Evolutionary conservation across 768 basidiomycete genomes (phyloP), one percentile per base, ranked within the genome.

Genomic region (Mycena maculata): DNA sequence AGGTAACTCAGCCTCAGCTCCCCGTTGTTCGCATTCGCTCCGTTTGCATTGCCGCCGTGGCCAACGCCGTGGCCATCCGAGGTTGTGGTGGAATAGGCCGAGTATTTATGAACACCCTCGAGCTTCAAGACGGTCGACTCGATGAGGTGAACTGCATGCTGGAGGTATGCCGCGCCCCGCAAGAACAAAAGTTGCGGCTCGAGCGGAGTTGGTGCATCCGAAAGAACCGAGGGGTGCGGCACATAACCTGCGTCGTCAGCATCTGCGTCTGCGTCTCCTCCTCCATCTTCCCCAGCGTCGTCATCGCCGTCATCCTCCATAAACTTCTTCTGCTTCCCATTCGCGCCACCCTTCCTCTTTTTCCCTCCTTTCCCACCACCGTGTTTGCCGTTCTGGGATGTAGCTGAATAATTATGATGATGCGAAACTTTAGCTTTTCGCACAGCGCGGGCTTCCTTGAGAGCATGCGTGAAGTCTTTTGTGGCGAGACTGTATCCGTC

Each of bases 121-220:
- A 95, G 80, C 63, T 84, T 80, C 66, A 96, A 79, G 7, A 94
- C 85, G 1, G 88, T 88, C 31, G 83, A 80, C 77, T 96, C 95
- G 68, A 96, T 90, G 30, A 93, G 79, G 74, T 84, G 82, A 5
- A 94, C 80, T 0, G 92, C 92, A 30, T 94, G 90, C 70, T 94
- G 93, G 3, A 96, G 84, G 77, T 93, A 91, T 3, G 94, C 89
- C 4, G 93, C 90, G 3, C 92, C 95, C 49, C 95, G 90, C 30
- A 94, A 82, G 80, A 96, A 96, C 31, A 94, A 79, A 25, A 93
- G 80, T 73, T 96, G 95, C 0, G 89, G 90, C 74, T 96, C 95
- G 60, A 96, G 88, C 39, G 95, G 93, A 63, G 95, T 92, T 0
- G 95, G 94, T 13, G 93, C 91, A 68, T 91, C 89, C 6, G 92